A percentile compares a stretch with the other conserved stretches of the same genome.
These are phyloP conservation scores for Xylariaceae sp. DNA, from an alignment of 2,329 filamentous ascomycete genomes.

Conservation along the genomic window DNA sequence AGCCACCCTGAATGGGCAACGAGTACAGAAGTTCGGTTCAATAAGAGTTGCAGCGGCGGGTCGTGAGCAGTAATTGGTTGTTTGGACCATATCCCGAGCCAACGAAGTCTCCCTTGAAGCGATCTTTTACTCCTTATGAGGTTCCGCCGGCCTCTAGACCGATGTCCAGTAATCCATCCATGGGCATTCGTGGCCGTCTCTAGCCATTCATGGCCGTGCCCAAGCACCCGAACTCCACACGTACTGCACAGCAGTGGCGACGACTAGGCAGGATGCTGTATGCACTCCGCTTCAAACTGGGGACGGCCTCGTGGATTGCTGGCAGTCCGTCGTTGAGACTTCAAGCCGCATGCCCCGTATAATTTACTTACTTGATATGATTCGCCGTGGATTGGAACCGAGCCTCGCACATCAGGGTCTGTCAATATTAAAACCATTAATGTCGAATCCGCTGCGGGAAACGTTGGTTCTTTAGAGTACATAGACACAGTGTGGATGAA, in stretches of 20 bases:
- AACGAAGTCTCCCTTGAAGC: constrained; percentile 1
- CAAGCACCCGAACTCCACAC: constrained; percentile 1
- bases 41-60: constrained; percentile 3
- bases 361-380: not conserved
- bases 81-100: not conserved
- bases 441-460: no score
- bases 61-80: constrained; percentile 4
- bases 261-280: constrained; percentile 6
- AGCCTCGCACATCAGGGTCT: no score
- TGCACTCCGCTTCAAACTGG: constrained; percentile 4
- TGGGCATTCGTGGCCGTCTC: not conserved
- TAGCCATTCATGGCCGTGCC: not conserved
- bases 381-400: not conserved
- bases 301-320: constrained; percentile 14
- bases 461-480: no score
- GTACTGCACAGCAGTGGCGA: constrained; percentile 1
- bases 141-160: constrained; percentile 6
- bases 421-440: no score
- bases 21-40: constrained; percentile 8
- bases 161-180: constrained; percentile 8
- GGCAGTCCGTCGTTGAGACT: constrained; percentile 2
- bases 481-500: no score
- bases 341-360: not conserved
- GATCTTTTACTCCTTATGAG: constrained; percentile 4
- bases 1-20: constrained; percentile 1